Evolutionary conservation across 129 eudicot species (phyloP).

Genomic region (Flaveria sonorensis): DNA sequence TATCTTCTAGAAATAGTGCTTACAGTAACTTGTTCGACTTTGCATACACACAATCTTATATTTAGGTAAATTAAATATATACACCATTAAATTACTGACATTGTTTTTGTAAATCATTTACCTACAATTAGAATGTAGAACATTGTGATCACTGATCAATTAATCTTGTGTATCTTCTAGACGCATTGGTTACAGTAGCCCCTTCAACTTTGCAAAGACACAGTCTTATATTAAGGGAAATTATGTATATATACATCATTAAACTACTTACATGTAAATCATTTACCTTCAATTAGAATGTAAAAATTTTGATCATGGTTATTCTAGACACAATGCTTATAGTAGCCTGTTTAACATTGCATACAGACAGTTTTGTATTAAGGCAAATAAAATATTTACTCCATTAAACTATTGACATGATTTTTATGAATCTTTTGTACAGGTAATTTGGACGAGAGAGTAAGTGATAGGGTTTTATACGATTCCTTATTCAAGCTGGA

Average conservation of each 20-base stretch:
- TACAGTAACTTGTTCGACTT: neutral
- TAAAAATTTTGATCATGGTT: slow-evolving; percentile 7
- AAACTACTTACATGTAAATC: too few relatives aligned
- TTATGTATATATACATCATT: neutral
- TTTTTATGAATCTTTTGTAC: slow-evolving; percentile 13
- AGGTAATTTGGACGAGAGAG: slow-evolving; percentile 94
- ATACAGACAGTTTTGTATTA: neutral
- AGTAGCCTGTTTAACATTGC: neutral
- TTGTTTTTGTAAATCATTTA: too few relatives aligned
- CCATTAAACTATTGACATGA: neutral
- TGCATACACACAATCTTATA: neutral
- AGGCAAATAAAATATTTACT: neutral
- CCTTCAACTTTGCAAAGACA: neutral
- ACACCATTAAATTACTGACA: too few relatives aligned
- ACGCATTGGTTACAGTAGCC: neutral
- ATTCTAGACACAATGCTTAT: neutral
- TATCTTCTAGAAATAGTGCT: neutral
- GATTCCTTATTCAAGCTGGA: slow-evolving; percentile 93
- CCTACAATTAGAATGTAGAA: neutral
- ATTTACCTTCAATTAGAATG: neutral
- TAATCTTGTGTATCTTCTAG: too few relatives aligned
- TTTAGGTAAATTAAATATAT: too few relatives aligned
- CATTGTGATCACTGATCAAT: neutral
- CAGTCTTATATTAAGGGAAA: neutral
- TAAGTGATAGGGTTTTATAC: slow-evolving; percentile 83